Evolutionary conservation across 257 asterid species (phyloP).

Genomic region (Prunella vulgaris): DNA sequence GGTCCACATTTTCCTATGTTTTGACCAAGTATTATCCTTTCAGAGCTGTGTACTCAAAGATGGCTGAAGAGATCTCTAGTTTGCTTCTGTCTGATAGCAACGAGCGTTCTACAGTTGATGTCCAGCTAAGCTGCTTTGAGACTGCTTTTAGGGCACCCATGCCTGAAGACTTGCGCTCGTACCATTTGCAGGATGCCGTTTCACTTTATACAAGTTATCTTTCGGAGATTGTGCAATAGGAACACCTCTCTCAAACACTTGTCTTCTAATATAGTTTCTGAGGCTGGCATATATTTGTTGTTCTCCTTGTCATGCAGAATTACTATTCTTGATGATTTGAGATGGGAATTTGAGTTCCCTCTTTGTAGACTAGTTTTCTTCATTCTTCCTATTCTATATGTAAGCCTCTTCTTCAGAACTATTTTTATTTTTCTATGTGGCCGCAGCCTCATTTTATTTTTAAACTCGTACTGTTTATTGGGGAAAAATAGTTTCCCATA

Average conservation of each 20-base stretch:
- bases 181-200: constrained; percentile 76
- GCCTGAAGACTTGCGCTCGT: constrained; percentile 69
- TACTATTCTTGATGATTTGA: constrained; percentile 1
- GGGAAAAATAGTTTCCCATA: too few species aligned
- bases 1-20: background rate
- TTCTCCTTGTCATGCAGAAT: background rate
- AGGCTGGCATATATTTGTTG: background rate
- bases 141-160: constrained; percentile 69
- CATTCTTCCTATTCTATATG: background rate
- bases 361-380: constrained; percentile 12
- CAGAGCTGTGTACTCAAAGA: constrained; percentile 87
- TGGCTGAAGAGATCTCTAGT: constrained; percentile 82
- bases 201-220: constrained; percentile 61
- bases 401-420: background rate
- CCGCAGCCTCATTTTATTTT: too few species aligned
- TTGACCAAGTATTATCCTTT: constrained; percentile 17
- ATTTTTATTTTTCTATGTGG: too few species aligned
- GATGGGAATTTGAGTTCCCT: constrained; percentile 11
- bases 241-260: background rate
- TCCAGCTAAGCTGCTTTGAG: constrained; percentile 59
- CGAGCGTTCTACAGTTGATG: constrained; percentile 45
- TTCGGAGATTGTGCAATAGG: constrained; percentile 42
- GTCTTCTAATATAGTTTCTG: background rate
- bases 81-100: constrained; percentile 58
- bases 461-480: too few species aligned